phyloP scores from a whole-genome alignment of 495 filamentous ascomycete species.

The Lichina pygmaea region DNA sequence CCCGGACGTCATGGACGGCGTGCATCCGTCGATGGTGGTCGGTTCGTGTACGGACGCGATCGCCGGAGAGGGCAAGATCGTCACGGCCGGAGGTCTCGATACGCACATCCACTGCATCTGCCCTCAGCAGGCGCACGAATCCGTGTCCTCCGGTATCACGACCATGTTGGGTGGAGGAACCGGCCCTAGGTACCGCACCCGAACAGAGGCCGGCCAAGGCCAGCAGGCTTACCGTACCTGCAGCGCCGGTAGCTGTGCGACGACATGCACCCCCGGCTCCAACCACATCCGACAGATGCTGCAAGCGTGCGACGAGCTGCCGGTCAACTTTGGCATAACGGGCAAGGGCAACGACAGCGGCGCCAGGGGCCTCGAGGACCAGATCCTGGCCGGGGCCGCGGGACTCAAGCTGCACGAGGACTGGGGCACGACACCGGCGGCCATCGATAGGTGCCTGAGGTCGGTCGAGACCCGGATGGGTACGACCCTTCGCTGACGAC shows the following conservation, averaged over 20 bases:
- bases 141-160: slow-evolving; percentile 69
- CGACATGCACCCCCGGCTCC: slow-evolving; percentile 76
- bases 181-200: slow-evolving; percentile 36
- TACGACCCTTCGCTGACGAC: too few species aligned
- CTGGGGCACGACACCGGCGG: slow-evolving; percentile 82
- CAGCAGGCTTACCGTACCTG: background rate
- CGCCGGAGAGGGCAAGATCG: slow-evolving; percentile 74
- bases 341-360: slow-evolving; percentile 85
- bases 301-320: slow-evolving; percentile 64
- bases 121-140: slow-evolving; percentile 76
- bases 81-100: slow-evolving; percentile 82
- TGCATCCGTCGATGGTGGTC: slow-evolving; percentile 52
- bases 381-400: slow-evolving; percentile 59
- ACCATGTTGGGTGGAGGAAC: slow-evolving; percentile 84
- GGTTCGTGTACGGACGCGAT: slow-evolving; percentile 90
- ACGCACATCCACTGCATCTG: slow-evolving; percentile 94
- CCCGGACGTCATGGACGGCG: slow-evolving; percentile 85
- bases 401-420: slow-evolving; percentile 95
- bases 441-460: slow-evolving; percentile 68
- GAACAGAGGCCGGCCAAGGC: background rate
- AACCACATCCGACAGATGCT: slow-evolving; percentile 81
- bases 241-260: slow-evolving; percentile 82
- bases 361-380: slow-evolving; percentile 45
- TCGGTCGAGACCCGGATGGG: background rate
- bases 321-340: slow-evolving; percentile 80